Conservation (phyloP, 2,329 filamentous ascomycete genomes). For the Trichoderma koningiopsis region DNA sequence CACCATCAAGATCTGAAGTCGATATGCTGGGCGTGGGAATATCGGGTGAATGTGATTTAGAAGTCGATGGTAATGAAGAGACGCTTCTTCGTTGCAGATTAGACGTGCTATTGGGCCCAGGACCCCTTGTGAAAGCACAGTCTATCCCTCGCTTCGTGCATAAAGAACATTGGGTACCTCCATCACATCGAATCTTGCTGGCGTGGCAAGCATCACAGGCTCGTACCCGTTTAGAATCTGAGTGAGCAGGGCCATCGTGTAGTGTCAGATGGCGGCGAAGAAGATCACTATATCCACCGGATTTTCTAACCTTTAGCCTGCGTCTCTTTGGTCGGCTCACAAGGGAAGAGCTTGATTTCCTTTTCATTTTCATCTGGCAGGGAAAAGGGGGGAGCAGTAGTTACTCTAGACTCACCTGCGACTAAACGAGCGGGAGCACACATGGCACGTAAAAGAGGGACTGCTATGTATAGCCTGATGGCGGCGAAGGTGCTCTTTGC, state of each 20-base stretch:
- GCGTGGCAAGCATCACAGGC: slow-evolving; percentile 49
- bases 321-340: slow-evolving; percentile 11
- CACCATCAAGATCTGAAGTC: not conserved
- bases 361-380: not conserved
- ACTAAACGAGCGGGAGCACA: slow-evolving; percentile 45
- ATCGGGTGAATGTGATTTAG: not conserved
- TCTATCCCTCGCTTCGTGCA: slow-evolving; percentile 43
- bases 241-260: slow-evolving; percentile 37
- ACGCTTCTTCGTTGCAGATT: not conserved
- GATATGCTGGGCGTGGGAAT: not conserved
- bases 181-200: slow-evolving; percentile 51
- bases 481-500: slow-evolving; percentile 45
- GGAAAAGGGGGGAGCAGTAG: not conserved
- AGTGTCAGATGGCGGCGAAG: slow-evolving; percentile 43
- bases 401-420: slow-evolving; percentile 39
- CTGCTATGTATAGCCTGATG: slow-evolving; percentile 45
- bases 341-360: not conserved
- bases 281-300: slow-evolving; percentile 37
- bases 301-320: slow-evolving; percentile 2
- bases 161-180: slow-evolving; percentile 43
- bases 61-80: not conserved
- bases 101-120: not conserved
- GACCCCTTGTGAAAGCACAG: slow-evolving; percentile 37
- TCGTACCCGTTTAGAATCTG: slow-evolving; percentile 40
- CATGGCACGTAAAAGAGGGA: slow-evolving; percentile 39